These are phyloP conservation scores for Gymnopilus junonius DNA, from an alignment of 768 basidiomycete genomes.

Conservation along the genomic window DNA sequence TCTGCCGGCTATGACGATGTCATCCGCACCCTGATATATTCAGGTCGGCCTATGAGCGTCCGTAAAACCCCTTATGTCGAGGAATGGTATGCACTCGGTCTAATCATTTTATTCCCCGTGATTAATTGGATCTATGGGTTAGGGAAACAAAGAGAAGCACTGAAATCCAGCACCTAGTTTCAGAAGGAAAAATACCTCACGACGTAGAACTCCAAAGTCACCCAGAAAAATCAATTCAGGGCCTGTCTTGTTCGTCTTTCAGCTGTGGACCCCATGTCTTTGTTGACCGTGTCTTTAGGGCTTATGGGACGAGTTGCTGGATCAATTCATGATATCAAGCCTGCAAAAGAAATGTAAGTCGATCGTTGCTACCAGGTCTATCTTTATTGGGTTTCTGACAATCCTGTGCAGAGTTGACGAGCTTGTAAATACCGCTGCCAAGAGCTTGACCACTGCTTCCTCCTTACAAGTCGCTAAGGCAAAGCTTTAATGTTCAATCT, in stretches of 20 bases:
- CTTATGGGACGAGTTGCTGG: constrained; percentile 82
- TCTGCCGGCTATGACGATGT: constrained; percentile 79
- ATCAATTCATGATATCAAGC: constrained; percentile 77
- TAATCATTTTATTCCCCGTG: neutral
- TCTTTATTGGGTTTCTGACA: constrained; percentile 13
- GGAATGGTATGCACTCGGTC: constrained; percentile 52
- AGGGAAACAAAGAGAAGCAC: constrained; percentile 66
- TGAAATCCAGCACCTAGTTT: constrained; percentile 63
- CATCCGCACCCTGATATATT: constrained; percentile 72
- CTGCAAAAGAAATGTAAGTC: constrained; percentile 84
- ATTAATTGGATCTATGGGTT: neutral
- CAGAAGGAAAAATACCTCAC: constrained; percentile 77
- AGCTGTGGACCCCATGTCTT: neutral
- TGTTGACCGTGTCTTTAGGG: constrained; percentile 44
- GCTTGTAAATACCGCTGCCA: constrained; percentile 73
- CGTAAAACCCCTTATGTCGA: constrained; percentile 78
- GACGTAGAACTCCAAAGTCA: constrained; percentile 70
- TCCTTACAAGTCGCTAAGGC: constrained; percentile 46
- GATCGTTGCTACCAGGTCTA: neutral
- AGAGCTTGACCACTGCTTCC: constrained; percentile 52
- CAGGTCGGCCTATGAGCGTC: constrained; percentile 83
- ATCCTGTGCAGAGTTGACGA: constrained; percentile 73
- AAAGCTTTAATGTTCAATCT: constrained; percentile 54
- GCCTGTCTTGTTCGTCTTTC: constrained; percentile 56
- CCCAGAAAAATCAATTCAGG: constrained; percentile 64